These are phyloP conservation scores for Lichina pygmaea DNA, from an alignment of 495 filamentous ascomycete genomes.

Conservation along the genomic window DNA sequence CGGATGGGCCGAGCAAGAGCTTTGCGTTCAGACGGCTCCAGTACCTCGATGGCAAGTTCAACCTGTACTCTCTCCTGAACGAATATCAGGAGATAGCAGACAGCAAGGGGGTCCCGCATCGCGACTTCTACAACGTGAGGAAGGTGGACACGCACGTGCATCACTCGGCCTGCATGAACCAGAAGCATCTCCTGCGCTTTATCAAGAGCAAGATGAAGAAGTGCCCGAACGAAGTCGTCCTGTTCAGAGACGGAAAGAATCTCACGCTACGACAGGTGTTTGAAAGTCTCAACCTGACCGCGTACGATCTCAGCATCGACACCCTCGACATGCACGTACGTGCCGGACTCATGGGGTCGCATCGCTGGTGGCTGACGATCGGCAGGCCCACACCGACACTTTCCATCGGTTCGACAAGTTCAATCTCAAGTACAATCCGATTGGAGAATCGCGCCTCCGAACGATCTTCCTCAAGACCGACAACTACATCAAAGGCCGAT, in stretches of 20 bases:
- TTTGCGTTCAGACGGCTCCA: conserved; percentile 86
- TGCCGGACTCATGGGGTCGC: conserved; percentile 2
- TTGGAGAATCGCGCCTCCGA: conserved; percentile 79
- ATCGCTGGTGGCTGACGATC: neutral
- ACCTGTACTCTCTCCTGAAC: conserved; percentile 73
- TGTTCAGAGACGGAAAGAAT: conserved; percentile 80
- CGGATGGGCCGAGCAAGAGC: conserved; percentile 86
- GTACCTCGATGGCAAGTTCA: conserved; percentile 89
- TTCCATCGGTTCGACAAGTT: conserved; percentile 99
- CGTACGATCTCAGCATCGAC: conserved; percentile 95
- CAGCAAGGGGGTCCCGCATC: conserved; percentile 86
- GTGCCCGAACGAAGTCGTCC: conserved; percentile 72
- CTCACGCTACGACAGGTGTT: conserved; percentile 83
- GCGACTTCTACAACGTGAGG: conserved; percentile 96
- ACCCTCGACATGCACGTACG: conserved; percentile 93
- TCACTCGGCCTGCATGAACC: conserved; percentile 98
- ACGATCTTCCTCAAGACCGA: conserved; percentile 97
- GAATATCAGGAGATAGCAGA: conserved; percentile 96
- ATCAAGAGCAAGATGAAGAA: conserved; percentile 99
- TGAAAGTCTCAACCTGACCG: conserved; percentile 85
- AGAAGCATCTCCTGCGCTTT: conserved; percentile 91
- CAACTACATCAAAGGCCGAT: conserved; percentile 87
- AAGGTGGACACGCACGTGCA: conserved; percentile 99
- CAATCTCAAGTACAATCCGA: conserved; percentile 95
- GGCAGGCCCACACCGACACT: conserved; percentile 78